A percentile compares a stretch with the other conserved stretches of the same genome.
Conservation (phyloP, 345 rosid genomes). For the Salix arbutifolia region DNA sequence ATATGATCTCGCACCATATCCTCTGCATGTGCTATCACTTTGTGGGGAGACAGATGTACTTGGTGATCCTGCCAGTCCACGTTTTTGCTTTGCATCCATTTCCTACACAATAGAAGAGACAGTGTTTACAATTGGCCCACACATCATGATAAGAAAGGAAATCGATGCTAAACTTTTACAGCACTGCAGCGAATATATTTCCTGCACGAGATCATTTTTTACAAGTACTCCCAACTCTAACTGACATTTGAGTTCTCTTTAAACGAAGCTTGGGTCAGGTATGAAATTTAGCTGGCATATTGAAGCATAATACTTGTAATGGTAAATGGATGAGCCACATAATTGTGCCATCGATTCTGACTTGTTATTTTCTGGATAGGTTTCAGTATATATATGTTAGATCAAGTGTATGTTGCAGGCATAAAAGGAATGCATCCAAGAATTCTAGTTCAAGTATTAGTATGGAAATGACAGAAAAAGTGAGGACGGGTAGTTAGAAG, state of each 20-base stretch:
- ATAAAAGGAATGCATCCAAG: not conserved
- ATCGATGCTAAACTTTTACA: not conserved
- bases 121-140: not conserved
- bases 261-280: not conserved
- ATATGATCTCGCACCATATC: slow-evolving; percentile 55
- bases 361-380: not conserved
- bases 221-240: not conserved
- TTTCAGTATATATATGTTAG: not conserved
- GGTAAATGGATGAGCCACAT: not conserved
- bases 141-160: not conserved
- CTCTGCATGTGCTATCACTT: slow-evolving; percentile 48
- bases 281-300: not conserved
- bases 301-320: not conserved
- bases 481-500: not conserved
- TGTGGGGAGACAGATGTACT: slow-evolving; percentile 57
- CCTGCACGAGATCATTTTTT: not conserved
- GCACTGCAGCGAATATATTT: not conserved
- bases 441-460: not conserved
- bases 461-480: not conserved
- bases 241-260: not conserved
- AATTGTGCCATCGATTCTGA: not conserved
- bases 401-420: not conserved
- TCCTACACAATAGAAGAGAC: slow-evolving; percentile 43
- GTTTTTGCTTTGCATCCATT: slow-evolving; percentile 68
- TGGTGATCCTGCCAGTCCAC: slow-evolving; percentile 64